Percentiles rank a stretch among this genome's conserved stretches.
These are phyloP conservation scores for Solanum infundibuliforme DNA, from an alignment of 257 asterid species.

Conservation along the genomic window DNA sequence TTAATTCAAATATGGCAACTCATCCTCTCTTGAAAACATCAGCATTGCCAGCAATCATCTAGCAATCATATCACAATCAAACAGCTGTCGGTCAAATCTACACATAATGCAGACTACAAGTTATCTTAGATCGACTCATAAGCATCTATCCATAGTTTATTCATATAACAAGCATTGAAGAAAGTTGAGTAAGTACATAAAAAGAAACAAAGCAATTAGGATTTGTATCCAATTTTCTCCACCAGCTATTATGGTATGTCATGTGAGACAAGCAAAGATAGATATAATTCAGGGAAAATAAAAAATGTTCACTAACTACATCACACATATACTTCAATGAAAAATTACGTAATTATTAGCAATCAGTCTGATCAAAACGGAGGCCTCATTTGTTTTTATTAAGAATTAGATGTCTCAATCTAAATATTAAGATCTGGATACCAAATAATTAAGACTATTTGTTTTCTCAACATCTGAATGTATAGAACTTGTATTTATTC, in stretches of 20 bases:
- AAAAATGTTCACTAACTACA: neutral
- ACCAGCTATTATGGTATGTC: neutral
- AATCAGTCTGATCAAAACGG: neutral
- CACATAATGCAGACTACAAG: neutral
- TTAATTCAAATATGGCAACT: neutral
- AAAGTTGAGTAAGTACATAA: neutral
- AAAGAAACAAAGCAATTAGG: neutral
- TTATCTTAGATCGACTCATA: neutral
- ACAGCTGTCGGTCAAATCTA: neutral
- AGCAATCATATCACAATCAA: neutral
- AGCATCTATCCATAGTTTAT: neutral
- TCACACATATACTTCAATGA: neutral
- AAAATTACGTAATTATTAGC: neutral
- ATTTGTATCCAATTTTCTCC: neutral
- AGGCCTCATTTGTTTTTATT: neutral
- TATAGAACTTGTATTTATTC: neutral
- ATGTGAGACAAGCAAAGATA: neutral
- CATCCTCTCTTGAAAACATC: neutral
- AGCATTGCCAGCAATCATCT: neutral
- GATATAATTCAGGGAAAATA: neutral
- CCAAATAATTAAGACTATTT: neutral
- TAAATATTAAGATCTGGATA: neutral
- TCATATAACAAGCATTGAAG: neutral
- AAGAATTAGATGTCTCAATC: neutral
- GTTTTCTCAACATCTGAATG: neutral